A percentile compares a stretch with the other conserved stretches of the same genome.
phyloP scores from a whole-genome alignment of 805 yeast genomes.

The Wickerhamiella australiensis region DNA sequence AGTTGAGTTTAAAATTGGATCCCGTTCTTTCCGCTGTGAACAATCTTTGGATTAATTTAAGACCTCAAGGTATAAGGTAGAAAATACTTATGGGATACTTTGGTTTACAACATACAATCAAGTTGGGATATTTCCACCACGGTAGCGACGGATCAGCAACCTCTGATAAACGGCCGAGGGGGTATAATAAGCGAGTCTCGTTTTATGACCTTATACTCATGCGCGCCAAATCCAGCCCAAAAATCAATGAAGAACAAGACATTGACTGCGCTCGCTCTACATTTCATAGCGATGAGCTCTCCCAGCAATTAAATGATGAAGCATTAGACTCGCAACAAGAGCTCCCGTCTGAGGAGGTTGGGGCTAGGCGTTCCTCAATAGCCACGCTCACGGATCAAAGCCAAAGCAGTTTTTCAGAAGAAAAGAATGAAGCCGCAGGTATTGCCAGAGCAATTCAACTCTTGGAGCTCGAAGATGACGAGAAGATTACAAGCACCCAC shows the following conservation, averaged over 20 bases:
- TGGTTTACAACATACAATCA: neutral
- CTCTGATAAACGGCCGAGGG: neutral
- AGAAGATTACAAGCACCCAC: constrained; percentile 30
- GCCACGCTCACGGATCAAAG: neutral
- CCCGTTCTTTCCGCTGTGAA: no score
- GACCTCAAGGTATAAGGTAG: no score
- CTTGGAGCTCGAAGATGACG: constrained; percentile 19
- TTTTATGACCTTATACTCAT: neutral
- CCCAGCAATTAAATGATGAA: neutral
- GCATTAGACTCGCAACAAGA: constrained; percentile 1
- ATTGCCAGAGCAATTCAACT: neutral
- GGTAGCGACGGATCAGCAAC: neutral
- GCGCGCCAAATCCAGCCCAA: neutral
- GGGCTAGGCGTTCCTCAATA: neutral
- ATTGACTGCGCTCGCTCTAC: constrained; percentile 6
- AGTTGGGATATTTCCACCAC: neutral
- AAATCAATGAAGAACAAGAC: neutral
- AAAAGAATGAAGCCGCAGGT: neutral
- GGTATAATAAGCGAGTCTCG: constrained; percentile 1
- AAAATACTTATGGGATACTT: neutral
- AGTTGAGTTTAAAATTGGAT: no score
- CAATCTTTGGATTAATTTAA: no score
- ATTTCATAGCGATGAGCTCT: neutral
- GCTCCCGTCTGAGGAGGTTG: neutral
- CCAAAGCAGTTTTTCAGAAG: neutral